Evolutionary conservation across 1,139 yeast genomes (phyloP).

Genomic region (Diutina catenulata): DNA sequence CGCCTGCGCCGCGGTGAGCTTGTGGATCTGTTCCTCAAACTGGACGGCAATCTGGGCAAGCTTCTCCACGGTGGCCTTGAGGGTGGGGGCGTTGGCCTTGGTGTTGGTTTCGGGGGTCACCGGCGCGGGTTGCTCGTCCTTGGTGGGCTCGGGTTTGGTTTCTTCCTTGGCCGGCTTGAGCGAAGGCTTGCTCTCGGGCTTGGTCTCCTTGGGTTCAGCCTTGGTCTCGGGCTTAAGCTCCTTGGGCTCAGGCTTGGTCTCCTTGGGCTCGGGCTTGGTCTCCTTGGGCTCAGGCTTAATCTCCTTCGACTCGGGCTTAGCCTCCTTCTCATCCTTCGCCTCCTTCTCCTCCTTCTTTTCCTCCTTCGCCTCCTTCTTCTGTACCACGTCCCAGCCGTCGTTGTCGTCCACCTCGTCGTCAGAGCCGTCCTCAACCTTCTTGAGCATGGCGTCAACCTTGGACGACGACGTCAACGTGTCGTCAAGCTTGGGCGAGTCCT

Average conservation of each 20-base stretch:
- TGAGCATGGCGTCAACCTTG: constrained; percentile 25
- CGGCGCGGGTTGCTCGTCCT: constrained; percentile 8
- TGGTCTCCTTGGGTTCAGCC: constrained; percentile 9
- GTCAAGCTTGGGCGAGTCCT: constrained; percentile 15
- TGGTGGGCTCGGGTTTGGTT: constrained; percentile 9
- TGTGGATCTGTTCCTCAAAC: constrained; percentile 34
- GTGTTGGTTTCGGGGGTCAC: constrained; percentile 8
- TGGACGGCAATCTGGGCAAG: constrained; percentile 36
- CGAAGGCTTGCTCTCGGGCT: constrained; percentile 10
- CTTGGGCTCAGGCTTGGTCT: constrained; percentile 8
- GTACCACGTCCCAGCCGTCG: constrained; percentile 33
- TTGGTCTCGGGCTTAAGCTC: constrained; percentile 10
- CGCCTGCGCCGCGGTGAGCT: constrained; percentile 38
- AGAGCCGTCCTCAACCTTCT: constrained; percentile 21
- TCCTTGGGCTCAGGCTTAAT: constrained; percentile 5
- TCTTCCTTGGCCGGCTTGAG: constrained; percentile 8
- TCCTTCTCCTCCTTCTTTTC: constrained; percentile 7
- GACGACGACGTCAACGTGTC: constrained; percentile 29
- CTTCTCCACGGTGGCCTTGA: constrained; percentile 60
- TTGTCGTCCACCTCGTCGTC: constrained; percentile 26
- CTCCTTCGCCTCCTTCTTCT: constrained; percentile 11
- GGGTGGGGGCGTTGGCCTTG: constrained; percentile 27
- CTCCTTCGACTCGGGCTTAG: background rate
- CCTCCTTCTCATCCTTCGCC: constrained; percentile 7
- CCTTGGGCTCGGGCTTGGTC: constrained; percentile 8